phyloP scores from a whole-genome alignment of 2,329 filamentous ascomycete genomes.

The Cytospora schulzeri region DNA sequence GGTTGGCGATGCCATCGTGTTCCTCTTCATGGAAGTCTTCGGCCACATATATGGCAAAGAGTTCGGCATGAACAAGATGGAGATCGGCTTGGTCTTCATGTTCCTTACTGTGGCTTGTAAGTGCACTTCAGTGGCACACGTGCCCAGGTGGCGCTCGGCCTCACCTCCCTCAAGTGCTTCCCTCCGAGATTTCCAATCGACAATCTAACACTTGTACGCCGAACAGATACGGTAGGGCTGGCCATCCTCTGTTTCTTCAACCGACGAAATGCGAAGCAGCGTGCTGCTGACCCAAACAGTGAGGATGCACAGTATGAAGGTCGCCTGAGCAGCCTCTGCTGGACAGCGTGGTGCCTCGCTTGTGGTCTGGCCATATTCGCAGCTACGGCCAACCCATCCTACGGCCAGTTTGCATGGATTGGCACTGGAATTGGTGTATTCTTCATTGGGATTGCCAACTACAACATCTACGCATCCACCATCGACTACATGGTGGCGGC shows the following conservation, averaged over 20 bases:
- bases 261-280: background rate
- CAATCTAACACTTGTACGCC: background rate
- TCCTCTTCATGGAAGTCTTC: slow-evolving; percentile 76
- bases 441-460: slow-evolving; percentile 65
- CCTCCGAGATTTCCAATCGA: no score
- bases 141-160: no score
- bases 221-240: background rate
- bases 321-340: slow-evolving; percentile 3
- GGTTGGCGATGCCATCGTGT: slow-evolving; percentile 75
- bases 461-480: slow-evolving; percentile 66
- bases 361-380: slow-evolving; percentile 4
- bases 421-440: slow-evolving; percentile 1
- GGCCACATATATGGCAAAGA: slow-evolving; percentile 1
- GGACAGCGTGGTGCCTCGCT: slow-evolving; percentile 6
- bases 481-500: slow-evolving; percentile 71
- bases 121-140: background rate
- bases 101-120: slow-evolving; percentile 6
- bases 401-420: slow-evolving; percentile 5
- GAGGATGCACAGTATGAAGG: slow-evolving; percentile 14
- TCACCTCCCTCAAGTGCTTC: no score
- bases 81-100: slow-evolving; percentile 1
- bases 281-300: background rate
- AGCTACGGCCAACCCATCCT: background rate
- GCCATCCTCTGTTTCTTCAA: background rate
- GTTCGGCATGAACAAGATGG: background rate